A percentile compares a stretch with the other conserved stretches of the same genome.
These are phyloP conservation scores for Lipomyces mesembrius DNA, from an alignment of 805 yeast species.

Conservation along the genomic window DNA sequence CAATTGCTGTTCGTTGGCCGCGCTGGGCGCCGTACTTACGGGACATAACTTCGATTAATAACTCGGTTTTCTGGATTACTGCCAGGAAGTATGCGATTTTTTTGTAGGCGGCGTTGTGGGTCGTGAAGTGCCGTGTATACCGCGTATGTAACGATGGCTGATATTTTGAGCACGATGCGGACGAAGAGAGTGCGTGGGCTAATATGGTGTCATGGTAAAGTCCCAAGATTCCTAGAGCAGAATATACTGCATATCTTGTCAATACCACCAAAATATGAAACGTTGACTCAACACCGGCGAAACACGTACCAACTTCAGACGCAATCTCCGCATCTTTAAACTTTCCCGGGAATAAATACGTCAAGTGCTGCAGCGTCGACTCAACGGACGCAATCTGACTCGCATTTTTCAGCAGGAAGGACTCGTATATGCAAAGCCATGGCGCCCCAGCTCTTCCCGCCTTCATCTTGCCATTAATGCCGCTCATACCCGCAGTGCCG, in stretches of 20 bases:
- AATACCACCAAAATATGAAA: neutral
- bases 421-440: conserved; percentile 45
- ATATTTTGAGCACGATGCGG: conserved; percentile 19
- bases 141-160: conserved; percentile 41
- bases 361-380: conserved; percentile 45
- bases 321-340: conserved; percentile 48
- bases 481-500: neutral
- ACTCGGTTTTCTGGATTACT: conserved; percentile 45
- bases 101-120: conserved; percentile 39
- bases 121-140: conserved; percentile 41
- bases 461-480: neutral
- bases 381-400: conserved; percentile 48
- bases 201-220: conserved; percentile 48
- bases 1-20: conserved; percentile 43
- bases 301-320: conserved; percentile 44
- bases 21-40: conserved; percentile 39
- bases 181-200: conserved; percentile 40
- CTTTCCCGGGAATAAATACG: conserved; percentile 48
- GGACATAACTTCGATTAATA: conserved; percentile 48
- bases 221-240: conserved; percentile 46
- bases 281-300: neutral
- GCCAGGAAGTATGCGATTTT: conserved; percentile 43
- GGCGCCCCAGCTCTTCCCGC: neutral
- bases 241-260: conserved; percentile 34
- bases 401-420: conserved; percentile 46